phyloP scores from a whole-genome alignment of 1,284 basidiomycete genomes.

The Marasmius oreades region DNA sequence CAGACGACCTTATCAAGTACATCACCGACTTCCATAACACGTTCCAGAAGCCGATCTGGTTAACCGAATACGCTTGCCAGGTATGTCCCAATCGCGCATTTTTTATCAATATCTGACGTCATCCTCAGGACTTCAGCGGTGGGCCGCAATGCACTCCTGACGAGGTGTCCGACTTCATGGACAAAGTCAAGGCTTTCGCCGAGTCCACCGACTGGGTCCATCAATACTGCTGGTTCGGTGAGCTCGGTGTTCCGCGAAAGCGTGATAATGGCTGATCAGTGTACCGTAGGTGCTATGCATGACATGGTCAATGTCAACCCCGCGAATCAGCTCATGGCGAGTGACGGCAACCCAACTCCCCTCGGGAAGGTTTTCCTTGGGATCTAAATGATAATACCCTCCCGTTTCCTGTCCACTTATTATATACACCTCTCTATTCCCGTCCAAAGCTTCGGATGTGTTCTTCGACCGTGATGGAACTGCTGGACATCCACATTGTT shows the following conservation, averaged over 20 bases:
- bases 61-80: conserved; percentile 72
- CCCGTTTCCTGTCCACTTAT: not conserved
- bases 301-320: conserved; percentile 69
- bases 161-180: conserved; percentile 59
- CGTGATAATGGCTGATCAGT: not conserved
- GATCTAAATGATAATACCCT: conserved; percentile 3
- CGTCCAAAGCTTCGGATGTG: too few species aligned
- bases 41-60: conserved; percentile 50
- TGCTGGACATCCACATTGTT: too few species aligned
- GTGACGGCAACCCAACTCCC: conserved; percentile 39
- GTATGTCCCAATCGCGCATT: too few species aligned
- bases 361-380: conserved; percentile 44
- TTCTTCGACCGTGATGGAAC: too few species aligned
- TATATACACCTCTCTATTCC: not conserved
- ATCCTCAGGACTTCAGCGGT: conserved; percentile 57
- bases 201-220: conserved; percentile 51
- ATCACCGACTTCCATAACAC: conserved; percentile 46
- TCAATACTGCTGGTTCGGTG: conserved; percentile 71
- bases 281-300: conserved; percentile 52
- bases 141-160: conserved; percentile 46
- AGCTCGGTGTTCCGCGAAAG: conserved; percentile 18
- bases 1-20: conserved; percentile 48
- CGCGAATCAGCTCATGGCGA: conserved; percentile 51
- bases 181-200: conserved; percentile 50
- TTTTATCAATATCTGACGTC: not conserved